Evolutionary conservation across 345 rosid genomes (phyloP).

Genomic region (Pistacia integerrima): DNA sequence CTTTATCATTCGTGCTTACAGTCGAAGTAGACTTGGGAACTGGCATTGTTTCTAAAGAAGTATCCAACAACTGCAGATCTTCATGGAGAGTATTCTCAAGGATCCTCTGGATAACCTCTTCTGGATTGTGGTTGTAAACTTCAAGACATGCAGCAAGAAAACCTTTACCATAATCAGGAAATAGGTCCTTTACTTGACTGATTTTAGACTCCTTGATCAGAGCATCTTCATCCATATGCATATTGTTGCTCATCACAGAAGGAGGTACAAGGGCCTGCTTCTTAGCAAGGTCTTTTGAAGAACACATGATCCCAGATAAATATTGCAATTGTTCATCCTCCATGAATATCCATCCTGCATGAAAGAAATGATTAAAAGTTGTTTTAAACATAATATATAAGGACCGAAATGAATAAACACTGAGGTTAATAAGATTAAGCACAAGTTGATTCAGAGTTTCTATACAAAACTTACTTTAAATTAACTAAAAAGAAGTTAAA

Average conservation of each 20-base stretch:
- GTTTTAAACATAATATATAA: background rate
- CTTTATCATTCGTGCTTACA: conserved; percentile 62
- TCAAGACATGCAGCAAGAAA: conserved; percentile 85
- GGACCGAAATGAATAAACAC: background rate
- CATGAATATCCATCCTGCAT: conserved; percentile 81
- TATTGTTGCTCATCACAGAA: conserved; percentile 31
- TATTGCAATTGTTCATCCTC: conserved; percentile 83
- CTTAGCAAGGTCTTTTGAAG: conserved; percentile 30
- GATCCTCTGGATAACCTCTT: conserved; percentile 93
- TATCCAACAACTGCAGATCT: conserved; percentile 67
- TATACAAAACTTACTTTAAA: background rate
- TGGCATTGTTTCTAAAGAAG: conserved; percentile 63
- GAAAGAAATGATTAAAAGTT: conserved; percentile 2
- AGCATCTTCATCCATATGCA: conserved; percentile 62
- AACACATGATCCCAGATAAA: conserved; percentile 62
- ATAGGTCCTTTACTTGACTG: conserved; percentile 88
- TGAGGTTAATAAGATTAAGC: conserved; percentile 2
- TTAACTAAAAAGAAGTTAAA: background rate
- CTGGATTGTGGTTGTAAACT: conserved; percentile 86
- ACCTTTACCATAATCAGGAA: conserved; percentile 86
- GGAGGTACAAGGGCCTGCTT: conserved; percentile 37
- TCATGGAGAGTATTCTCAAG: conserved; percentile 89
- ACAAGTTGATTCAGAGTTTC: background rate
- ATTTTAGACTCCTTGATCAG: conserved; percentile 80
- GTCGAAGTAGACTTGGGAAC: conserved; percentile 48